These are phyloP conservation scores for Candida montana DNA, from an alignment of 805 yeast genomes.

Conservation along the genomic window DNA sequence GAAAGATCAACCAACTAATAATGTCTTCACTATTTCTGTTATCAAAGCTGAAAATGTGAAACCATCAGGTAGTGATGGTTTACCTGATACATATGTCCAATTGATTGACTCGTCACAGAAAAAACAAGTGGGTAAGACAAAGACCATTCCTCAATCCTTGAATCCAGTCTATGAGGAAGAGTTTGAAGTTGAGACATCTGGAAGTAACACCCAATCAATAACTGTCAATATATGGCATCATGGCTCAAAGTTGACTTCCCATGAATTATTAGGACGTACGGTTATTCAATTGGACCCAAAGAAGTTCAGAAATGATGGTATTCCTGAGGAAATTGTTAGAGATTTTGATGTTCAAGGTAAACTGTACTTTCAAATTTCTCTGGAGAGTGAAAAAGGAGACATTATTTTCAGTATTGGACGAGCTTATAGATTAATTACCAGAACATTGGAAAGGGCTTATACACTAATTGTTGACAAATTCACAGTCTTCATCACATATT, in stretches of 20 bases:
- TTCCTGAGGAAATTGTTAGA: slow-evolving; percentile 53
- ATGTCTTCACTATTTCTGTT: slow-evolving; percentile 58
- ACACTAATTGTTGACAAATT: slow-evolving; percentile 71
- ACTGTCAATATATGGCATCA: slow-evolving; percentile 72
- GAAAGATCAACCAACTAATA: slow-evolving; percentile 31
- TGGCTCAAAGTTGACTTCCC: slow-evolving; percentile 38
- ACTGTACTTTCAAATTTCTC: slow-evolving; percentile 58
- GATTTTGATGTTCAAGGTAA: slow-evolving; percentile 65
- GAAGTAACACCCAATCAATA: slow-evolving; percentile 39
- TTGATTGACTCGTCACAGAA: slow-evolving; percentile 51
- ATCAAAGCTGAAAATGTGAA: slow-evolving; percentile 58
- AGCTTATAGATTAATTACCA: slow-evolving; percentile 57
- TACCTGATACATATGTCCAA: slow-evolving; percentile 55
- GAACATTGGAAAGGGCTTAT: slow-evolving; percentile 63
- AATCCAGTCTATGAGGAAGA: slow-evolving; percentile 88
- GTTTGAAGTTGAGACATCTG: slow-evolving; percentile 49
- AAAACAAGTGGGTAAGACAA: slow-evolving; percentile 61
- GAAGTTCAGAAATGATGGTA: slow-evolving; percentile 59
- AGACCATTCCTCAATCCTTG: slow-evolving; percentile 51
- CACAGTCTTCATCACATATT: slow-evolving; percentile 53
- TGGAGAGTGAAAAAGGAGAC: slow-evolving; percentile 77
- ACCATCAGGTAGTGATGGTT: slow-evolving; percentile 40
- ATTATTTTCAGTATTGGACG: slow-evolving; percentile 78
- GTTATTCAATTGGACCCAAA: slow-evolving; percentile 55
- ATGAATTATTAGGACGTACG: slow-evolving; percentile 63